Conservation (phyloP, 2,329 filamentous ascomycete genomes). For the Ophiostoma perfectum region DNA sequence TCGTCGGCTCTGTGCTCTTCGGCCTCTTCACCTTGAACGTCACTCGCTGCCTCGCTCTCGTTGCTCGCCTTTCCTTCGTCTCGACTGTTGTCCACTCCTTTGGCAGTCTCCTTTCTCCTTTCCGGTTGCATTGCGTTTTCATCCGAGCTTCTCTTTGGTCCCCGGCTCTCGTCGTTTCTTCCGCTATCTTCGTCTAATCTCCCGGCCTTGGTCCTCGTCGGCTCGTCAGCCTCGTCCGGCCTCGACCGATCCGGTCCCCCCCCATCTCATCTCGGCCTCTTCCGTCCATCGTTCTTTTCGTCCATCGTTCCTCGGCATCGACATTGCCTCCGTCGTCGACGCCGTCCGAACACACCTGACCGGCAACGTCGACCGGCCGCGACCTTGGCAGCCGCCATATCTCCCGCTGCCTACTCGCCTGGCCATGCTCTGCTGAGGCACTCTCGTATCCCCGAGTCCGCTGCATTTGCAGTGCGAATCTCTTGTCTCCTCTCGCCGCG, state of each 20-base stretch:
- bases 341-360: not conserved
- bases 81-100: not conserved
- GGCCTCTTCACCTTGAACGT: not conserved
- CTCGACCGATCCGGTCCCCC: not conserved
- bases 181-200: not conserved
- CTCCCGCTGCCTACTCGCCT: not conserved
- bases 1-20: not conserved
- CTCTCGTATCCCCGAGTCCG: conserved; percentile 15
- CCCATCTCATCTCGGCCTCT: no score
- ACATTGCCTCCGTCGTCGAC: no score
- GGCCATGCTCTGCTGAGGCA: conserved; percentile 20
- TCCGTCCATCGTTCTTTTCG: no score
- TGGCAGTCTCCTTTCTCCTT: not conserved
- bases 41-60: not conserved
- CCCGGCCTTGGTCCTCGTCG: not conserved
- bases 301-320: no score
- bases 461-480: conserved; percentile 16
- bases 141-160: not conserved
- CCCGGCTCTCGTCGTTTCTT: no score
- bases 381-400: not conserved
- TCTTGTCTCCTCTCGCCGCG: not conserved
- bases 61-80: not conserved
- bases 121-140: not conserved
- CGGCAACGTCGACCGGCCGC: not conserved
- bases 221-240: not conserved